Base-by-base conservation (phyloP, 345 rosid species). In the Viola odorata region DNA sequence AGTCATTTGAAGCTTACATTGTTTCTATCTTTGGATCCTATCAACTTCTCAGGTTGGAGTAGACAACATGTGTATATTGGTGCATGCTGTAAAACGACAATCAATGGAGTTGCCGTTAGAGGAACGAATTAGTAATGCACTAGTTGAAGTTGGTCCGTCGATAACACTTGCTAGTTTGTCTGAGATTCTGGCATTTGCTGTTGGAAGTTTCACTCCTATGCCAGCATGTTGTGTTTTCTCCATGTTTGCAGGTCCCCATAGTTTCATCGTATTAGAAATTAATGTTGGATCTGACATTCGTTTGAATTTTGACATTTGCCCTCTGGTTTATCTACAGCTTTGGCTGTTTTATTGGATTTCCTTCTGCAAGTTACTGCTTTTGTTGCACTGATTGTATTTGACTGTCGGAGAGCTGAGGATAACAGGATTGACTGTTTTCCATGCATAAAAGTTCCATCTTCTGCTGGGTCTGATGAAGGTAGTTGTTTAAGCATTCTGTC, bases 121-220 rank as follows among this genome's bases (percentile, higher is more conserved):
- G 66, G 85, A 75, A 56, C 68, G 91, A 62, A 77, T 89, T 60
- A 89, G 95, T 82, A 82, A 80, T 67, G 96, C 96, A 50, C 90
- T 92, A 23, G 89, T 85, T 66, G 98, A 89, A 78, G 98, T 87
- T 74, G 98, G 98, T 60, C 98, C 98, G 64, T 92, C 98, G n/a
- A 92, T 89, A 59, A 92, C 98, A 53, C 96, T 92, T 62, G 98
- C 98, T 69, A 92, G 96, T 79, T 73, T 89, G 64, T 80, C 96
- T 38, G 98, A 92, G 72, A 84, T 89, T 67, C 66, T 89, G 68
- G 98, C 96, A 55, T 92, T 89, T 82, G 96, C 98, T 14, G 94
- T 92, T 73, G 98, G 96, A 66, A 87, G 86, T 78, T 92, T 87
- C 66, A 89, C 84, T 41, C 91, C 94, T 50, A 92, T 92, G 98